Conservation (phyloP, 225 moss, liverwort and hornwort genomes). For the Marchantia polymorpha region DNA sequence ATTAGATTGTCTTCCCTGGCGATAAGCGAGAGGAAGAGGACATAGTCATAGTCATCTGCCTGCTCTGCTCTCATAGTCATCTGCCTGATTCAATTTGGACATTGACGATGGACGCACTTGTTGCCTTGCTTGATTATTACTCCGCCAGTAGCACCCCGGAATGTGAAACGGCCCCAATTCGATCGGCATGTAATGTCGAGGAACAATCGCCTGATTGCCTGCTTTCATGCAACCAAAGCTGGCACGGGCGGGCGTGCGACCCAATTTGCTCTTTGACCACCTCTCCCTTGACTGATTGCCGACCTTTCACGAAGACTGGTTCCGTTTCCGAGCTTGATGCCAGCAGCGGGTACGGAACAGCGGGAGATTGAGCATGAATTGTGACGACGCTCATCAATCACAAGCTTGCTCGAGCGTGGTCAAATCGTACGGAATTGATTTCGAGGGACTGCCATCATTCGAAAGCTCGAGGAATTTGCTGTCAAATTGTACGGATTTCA, state of each 20-base stretch:
- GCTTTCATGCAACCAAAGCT: background rate
- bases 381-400: background rate
- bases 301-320: background rate
- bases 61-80: too few relatives aligned
- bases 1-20: too few relatives aligned
- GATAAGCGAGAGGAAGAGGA: too few relatives aligned
- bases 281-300: background rate
- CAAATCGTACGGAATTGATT: background rate
- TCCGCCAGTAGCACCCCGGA: background rate
- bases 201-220: background rate
- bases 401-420: too few relatives aligned
- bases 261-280: background rate
- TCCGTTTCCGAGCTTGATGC: background rate
- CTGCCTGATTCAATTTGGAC: too few relatives aligned
- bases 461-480: background rate
- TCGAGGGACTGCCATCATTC: background rate
- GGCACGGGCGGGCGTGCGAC: constrained; percentile 1
- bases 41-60: too few relatives aligned
- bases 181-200: background rate
- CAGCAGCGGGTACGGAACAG: background rate
- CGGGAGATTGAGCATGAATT: background rate
- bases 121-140: too few relatives aligned
- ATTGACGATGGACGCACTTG: too few relatives aligned
- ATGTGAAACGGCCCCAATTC: background rate
- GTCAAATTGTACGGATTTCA: background rate